Percentiles rank a stretch among this genome's conserved stretches.
phyloP scores from a whole-genome alignment of 306 rosid species.

The Prunus salicina region DNA sequence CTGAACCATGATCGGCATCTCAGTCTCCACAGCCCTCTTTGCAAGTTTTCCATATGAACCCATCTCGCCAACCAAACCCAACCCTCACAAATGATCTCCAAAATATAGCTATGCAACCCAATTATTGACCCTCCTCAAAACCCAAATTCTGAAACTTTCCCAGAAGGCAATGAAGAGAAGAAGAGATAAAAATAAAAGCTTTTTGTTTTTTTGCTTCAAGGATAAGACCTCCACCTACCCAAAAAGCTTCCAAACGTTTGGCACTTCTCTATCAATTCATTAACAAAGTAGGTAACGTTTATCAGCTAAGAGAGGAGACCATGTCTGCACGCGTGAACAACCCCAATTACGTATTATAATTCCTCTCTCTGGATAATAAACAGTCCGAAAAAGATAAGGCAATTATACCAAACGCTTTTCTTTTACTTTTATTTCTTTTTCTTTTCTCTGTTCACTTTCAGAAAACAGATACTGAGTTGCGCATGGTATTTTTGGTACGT shows the following conservation, averaged over 20 bases:
- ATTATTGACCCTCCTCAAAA: constrained; percentile 13
- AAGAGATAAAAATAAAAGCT: neutral
- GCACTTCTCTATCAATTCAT: neutral
- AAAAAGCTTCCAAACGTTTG: constrained; percentile 10
- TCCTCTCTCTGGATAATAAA: neutral
- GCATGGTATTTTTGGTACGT: neutral
- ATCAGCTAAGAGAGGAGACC: neutral
- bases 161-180: neutral
- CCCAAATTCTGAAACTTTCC: constrained; percentile 17
- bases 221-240: constrained; percentile 19
- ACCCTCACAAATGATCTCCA: constrained; percentile 2
- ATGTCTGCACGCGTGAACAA: neutral
- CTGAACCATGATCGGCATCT: constrained; percentile 62
- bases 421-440: neutral
- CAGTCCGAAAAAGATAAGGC: neutral
- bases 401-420: neutral
- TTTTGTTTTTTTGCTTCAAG: neutral
- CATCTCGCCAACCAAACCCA: constrained; percentile 34
- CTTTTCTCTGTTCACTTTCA: neutral
- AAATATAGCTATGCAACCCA: neutral
- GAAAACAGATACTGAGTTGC: neutral
- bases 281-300: constrained; percentile 1
- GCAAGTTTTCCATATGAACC: constrained; percentile 54
- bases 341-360: neutral
- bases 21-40: constrained; percentile 54